Base-by-base conservation (phyloP, 805 yeast species). In the Pichia californica region DNA sequence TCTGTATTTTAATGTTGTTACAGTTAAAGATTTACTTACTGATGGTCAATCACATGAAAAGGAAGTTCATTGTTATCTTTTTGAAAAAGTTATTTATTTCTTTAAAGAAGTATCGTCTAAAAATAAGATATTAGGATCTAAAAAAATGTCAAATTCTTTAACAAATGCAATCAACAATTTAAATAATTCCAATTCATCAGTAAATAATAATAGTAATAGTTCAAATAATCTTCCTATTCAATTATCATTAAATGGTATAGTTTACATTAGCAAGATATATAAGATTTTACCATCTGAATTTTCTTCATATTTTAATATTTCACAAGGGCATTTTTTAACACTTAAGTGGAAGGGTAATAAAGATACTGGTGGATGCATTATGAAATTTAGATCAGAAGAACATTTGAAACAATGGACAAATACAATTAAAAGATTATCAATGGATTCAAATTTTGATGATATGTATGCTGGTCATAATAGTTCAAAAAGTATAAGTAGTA, bases 1-100 rank as follows among this genome's bases (percentile, higher is more conserved):
- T 46, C 65, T 89, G 43, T 79, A 79, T 57, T 83, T 79, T 54
- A 91, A 88, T 45, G 68, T 70, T 31, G 88, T 85, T 28, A 75
- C 79, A 10, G 84, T 81, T 21, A 74, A 73, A 49, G 93, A 83
- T 52, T 66, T 71, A 41, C 58, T 68, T 5, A 63, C 65, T 23
- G 69, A 66, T 45, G 74, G 74, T 29, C 71, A 73, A 30, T 83
- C 81, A 28, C 73, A 74, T 41, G 97, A 91, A 59, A 79, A 83
- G 43, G 97, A 89, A 54, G 91, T 88, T 61, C 83, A 83, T 56
- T 88, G 94, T 18, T 93, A 88, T 55, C 70, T 93, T 18, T 91
- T 93, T 62, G 97, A 93, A 46, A 63, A 60, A 44, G 74, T 76
- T 19, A 72, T 76, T 4, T 76, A 74, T 51, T 74, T 76, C 46